A percentile compares a stretch with the other conserved stretches of the same genome.
Evolutionary conservation across 352 stramenopile genomes (phyloP).

Genomic region (Phytophthora rubi): DNA sequence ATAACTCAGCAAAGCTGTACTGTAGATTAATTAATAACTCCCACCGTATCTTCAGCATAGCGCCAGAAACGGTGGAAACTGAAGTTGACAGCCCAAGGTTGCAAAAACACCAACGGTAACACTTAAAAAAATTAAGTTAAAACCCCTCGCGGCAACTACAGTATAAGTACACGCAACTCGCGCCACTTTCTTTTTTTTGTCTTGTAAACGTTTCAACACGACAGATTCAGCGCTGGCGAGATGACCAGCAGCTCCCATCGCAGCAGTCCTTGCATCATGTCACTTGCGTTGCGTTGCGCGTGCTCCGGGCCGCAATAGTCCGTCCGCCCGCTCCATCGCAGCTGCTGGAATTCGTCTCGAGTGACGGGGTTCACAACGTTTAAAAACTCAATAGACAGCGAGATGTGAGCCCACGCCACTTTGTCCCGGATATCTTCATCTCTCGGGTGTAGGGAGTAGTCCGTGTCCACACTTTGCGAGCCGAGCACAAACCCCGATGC

Average conservation of each 20-base stretch:
- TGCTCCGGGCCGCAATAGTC: conserved; percentile 47
- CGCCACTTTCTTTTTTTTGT: neutral
- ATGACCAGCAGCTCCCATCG: conserved; percentile 51
- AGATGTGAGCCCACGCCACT: conserved; percentile 46
- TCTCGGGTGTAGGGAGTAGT: conserved; percentile 16
- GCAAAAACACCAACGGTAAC: neutral
- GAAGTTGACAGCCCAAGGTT: conserved; percentile 6
- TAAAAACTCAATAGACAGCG: conserved; percentile 52
- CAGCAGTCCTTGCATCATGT: conserved; percentile 47
- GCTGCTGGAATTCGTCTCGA: conserved; percentile 31
- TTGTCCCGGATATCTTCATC: conserved; percentile 7
- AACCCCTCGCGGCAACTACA: neutral
- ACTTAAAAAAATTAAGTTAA: neutral
- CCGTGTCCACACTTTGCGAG: conserved; percentile 47
- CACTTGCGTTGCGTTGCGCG: conserved; percentile 44
- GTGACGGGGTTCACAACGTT: conserved; percentile 36
- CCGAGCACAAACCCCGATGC: conserved; percentile 44
- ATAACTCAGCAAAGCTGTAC: no score
- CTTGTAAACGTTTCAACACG: neutral
- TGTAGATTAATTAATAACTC: no score
- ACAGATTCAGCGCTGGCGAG: conserved; percentile 33
- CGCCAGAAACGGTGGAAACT: conserved; percentile 24
- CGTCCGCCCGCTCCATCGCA: conserved; percentile 50
- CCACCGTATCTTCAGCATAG: neutral
- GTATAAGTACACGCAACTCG: neutral